Evolutionary conservation across 2,329 filamentous ascomycete genomes (phyloP).

Genomic region (Aspergillus viridinutans): DNA sequence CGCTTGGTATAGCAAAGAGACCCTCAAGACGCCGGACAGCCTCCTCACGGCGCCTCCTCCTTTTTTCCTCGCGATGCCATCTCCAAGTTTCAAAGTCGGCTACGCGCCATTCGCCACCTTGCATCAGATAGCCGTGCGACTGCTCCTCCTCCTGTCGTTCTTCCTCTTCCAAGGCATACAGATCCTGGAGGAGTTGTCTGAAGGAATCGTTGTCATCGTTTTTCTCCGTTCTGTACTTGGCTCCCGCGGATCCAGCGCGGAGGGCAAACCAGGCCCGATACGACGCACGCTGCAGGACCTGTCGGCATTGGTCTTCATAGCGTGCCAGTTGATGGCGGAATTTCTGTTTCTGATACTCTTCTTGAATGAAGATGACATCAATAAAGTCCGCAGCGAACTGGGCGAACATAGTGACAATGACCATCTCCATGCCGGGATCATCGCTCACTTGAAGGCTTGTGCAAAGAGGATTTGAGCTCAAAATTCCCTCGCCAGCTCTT

Average conservation of each 20-base stretch:
- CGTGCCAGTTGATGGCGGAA: constrained; percentile 9
- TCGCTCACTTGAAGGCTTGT: constrained; percentile 14
- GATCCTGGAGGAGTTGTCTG: constrained; percentile 18
- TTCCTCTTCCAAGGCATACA: constrained; percentile 20
- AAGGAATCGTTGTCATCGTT: constrained; percentile 9
- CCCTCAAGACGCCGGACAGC: constrained; percentile 12
- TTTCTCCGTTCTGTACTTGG: constrained; percentile 10
- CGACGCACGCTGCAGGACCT: constrained; percentile 23
- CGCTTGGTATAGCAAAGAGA: constrained; percentile 15
- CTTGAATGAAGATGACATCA: constrained; percentile 16
- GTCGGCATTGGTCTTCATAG: constrained; percentile 22
- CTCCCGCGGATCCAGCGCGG: constrained; percentile 13
- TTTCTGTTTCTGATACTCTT: constrained; percentile 1
- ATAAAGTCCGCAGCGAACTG: constrained; percentile 29
- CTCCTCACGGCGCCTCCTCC: constrained; percentile 7
- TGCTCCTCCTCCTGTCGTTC: constrained; percentile 9
- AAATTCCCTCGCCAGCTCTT: constrained; percentile 19
- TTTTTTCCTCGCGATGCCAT: constrained; percentile 14
- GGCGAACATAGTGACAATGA: constrained; percentile 26
- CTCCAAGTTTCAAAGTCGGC: constrained; percentile 19
- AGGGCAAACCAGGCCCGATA: constrained; percentile 26
- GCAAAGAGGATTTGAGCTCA: constrained; percentile 20
- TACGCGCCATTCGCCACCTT: constrained; percentile 7
- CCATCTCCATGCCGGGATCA: constrained; percentile 29
- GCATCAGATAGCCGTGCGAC: background rate